Evolutionary conservation across 2,329 filamentous ascomycete genomes (phyloP).

Genomic region (Neopestalotiopsis rosae): DNA sequence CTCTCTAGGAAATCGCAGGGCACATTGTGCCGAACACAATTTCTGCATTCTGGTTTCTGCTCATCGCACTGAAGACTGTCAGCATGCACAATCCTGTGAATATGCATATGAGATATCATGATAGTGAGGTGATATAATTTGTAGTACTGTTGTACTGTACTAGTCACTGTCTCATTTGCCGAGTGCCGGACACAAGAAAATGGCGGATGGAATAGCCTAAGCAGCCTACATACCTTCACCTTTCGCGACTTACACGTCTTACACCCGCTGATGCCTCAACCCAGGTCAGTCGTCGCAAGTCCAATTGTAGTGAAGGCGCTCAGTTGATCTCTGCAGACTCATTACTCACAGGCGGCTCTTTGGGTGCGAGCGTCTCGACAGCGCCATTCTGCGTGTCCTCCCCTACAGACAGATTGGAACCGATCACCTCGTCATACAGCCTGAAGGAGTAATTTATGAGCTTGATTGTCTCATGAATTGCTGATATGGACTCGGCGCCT

Average conservation of each 20-base stretch:
- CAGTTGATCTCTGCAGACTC: background rate
- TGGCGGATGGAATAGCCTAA: background rate
- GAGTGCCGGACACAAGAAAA: background rate
- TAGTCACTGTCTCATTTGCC: background rate
- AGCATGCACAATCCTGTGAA: background rate
- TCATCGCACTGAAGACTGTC: conserved; percentile 7
- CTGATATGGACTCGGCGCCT: background rate
- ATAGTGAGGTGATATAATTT: no score
- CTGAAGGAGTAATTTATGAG: no score
- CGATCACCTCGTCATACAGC: background rate
- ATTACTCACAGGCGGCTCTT: conserved; percentile 15
- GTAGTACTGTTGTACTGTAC: background rate
- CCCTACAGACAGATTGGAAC: background rate
- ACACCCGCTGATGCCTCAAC: conserved; percentile 1
- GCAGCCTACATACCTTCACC: background rate
- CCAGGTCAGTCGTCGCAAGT: background rate
- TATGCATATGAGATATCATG: no score
- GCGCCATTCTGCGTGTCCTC: background rate
- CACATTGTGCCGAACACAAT: conserved; percentile 10
- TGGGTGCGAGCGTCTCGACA: conserved; percentile 6
- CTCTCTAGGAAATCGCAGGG: conserved; percentile 6
- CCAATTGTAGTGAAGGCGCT: background rate
- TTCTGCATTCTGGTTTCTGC: conserved; percentile 6
- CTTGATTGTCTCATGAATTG: no score
- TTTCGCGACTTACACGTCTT: conserved; percentile 14